A percentile compares a stretch with the other conserved stretches of the same genome.
phyloP scores from a whole-genome alignment of 2,329 filamentous ascomycete genomes.

The Arthrobotrys entomopaga region DNA sequence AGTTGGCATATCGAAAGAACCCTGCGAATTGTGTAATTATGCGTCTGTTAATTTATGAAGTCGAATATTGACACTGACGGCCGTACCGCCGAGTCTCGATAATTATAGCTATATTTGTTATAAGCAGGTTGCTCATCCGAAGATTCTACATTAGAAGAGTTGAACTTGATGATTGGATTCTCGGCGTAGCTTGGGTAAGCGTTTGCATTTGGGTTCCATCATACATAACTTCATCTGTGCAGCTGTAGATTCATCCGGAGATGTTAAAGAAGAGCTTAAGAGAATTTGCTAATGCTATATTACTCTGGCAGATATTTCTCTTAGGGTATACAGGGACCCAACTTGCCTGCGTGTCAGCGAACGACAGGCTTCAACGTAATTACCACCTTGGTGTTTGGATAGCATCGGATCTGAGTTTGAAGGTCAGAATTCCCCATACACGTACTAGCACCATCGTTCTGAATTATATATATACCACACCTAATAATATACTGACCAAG shows the following conservation, averaged over 20 bases:
- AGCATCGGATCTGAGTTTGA: not conserved
- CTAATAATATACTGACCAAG: not conserved
- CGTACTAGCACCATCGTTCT: not conserved
- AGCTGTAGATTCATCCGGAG: not conserved
- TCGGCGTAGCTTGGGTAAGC: conserved; percentile 41
- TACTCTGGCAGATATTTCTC: conserved; percentile 21
- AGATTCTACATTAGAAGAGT: conserved; percentile 29
- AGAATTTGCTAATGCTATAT: not conserved
- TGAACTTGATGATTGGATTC: conserved; percentile 35
- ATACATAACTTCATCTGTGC: not conserved
- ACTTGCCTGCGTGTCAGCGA: conserved; percentile 10
- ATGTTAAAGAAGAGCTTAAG: not conserved
- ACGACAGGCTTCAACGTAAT: conserved; percentile 1
- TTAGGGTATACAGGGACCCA: conserved; percentile 33
- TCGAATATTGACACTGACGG: too few relatives aligned
- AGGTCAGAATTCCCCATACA: not conserved
- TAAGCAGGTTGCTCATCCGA: conserved; percentile 15
- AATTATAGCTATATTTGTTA: conserved; percentile 21
- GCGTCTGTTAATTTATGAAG: too few relatives aligned
- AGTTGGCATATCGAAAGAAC: too few relatives aligned
- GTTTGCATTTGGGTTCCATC: not conserved
- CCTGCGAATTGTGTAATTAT: too few relatives aligned
- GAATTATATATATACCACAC: too few relatives aligned
- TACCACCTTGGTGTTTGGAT: not conserved
- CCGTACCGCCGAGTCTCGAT: too few relatives aligned